phyloP scores from a whole-genome alignment of 1,139 yeast genomes.

The Candida anutae region DNA sequence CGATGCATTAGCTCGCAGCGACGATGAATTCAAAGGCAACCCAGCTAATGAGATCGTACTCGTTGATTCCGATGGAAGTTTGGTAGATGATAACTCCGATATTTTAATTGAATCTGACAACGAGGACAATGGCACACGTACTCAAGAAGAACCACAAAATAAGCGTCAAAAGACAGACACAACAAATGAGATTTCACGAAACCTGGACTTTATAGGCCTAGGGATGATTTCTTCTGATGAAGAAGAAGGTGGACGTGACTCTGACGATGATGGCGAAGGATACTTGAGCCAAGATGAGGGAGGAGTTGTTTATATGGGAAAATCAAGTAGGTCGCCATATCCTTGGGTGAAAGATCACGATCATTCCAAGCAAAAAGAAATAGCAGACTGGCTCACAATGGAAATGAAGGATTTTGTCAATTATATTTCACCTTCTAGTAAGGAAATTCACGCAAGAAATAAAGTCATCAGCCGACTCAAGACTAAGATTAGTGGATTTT shows the following conservation, averaged over 20 bases:
- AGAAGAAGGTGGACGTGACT: slow-evolving; percentile 20
- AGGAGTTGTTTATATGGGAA: slow-evolving; percentile 16
- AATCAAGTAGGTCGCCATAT: slow-evolving; percentile 33
- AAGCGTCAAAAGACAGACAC: slow-evolving; percentile 8
- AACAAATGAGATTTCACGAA: slow-evolving; percentile 33
- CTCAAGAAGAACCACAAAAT: slow-evolving; percentile 1
- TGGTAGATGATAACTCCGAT: slow-evolving; percentile 10
- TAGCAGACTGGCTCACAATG: slow-evolving; percentile 80
- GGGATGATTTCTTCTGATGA: slow-evolving; percentile 43
- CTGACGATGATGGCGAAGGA: slow-evolving; percentile 22
- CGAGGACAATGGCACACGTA: slow-evolving; percentile 15
- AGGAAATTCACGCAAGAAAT: slow-evolving; percentile 67
- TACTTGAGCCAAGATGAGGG: slow-evolving; percentile 28
- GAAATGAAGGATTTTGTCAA: slow-evolving; percentile 84
- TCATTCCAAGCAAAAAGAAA: slow-evolving; percentile 65
- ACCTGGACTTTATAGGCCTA: slow-evolving; percentile 55
- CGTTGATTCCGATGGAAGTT: slow-evolving; percentile 18
- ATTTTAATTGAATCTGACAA: slow-evolving; percentile 32
- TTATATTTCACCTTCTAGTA: slow-evolving; percentile 78
- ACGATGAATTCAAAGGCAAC: background rate
- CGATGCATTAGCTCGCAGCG: slow-evolving; percentile 10
- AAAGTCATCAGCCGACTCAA: slow-evolving; percentile 57
- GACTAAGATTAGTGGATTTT: slow-evolving; percentile 45
- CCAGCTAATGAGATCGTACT: slow-evolving; percentile 14
- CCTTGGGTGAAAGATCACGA: slow-evolving; percentile 82